Evolutionary conservation across 2,329 filamentous ascomycete species (phyloP).

Genomic region (Rachicladosporium sp.): DNA sequence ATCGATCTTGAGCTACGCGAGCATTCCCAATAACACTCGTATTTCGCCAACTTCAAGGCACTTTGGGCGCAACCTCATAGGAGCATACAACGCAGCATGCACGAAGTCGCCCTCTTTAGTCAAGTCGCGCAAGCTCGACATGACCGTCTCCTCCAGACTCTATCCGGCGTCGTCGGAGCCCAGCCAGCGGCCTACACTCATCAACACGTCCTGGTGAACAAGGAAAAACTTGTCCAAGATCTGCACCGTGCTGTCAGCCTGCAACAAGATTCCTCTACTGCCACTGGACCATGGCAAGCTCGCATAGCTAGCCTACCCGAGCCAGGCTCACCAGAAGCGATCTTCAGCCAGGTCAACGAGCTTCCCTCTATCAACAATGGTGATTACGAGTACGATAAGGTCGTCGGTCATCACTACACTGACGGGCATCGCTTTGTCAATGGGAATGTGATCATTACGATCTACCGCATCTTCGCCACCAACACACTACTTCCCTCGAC

Average conservation of each 20-base stretch:
- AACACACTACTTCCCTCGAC: not conserved
- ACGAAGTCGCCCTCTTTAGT: slow-evolving; percentile 51
- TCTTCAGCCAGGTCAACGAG: too few relatives aligned
- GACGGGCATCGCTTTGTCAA: slow-evolving; percentile 47
- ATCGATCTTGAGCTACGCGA: too few relatives aligned
- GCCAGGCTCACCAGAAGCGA: too few relatives aligned
- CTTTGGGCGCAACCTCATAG: not conserved
- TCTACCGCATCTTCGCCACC: slow-evolving; percentile 40
- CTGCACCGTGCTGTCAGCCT: too few relatives aligned
- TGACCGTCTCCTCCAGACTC: slow-evolving; percentile 48
- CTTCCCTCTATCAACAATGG: too few relatives aligned
- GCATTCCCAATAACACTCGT: too few relatives aligned
- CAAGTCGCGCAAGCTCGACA: slow-evolving; percentile 45
- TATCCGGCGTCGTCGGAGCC: slow-evolving; percentile 49
- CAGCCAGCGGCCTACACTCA: slow-evolving; percentile 39
- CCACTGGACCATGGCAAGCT: too few relatives aligned
- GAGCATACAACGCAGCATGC: slow-evolving; percentile 32
- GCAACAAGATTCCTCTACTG: too few relatives aligned
- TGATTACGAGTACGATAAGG: not conserved
- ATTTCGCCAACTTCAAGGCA: too few relatives aligned
- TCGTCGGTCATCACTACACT: slow-evolving; percentile 40
- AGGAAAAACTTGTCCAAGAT: too few relatives aligned
- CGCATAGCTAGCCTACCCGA: too few relatives aligned
- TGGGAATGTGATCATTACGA: slow-evolving; percentile 43
- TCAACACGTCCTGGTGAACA: slow-evolving; percentile 17